Conservation (phyloP, 2,329 filamentous ascomycete genomes). For the Colletotrichum orbiculare region DNA sequence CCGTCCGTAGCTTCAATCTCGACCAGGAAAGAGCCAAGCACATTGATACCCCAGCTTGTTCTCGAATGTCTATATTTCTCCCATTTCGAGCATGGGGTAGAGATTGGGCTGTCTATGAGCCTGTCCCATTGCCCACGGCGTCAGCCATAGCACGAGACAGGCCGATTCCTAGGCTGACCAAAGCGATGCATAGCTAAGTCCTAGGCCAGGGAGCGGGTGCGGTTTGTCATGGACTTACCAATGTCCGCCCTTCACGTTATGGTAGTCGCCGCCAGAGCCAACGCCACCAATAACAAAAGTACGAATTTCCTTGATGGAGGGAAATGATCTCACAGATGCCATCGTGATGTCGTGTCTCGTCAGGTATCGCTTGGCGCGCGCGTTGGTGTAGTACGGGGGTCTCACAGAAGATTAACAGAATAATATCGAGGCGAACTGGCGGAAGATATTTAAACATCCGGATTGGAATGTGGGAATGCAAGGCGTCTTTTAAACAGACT, state of each 20-base stretch:
- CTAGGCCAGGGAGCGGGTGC: background rate
- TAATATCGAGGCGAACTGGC: too few relatives aligned
- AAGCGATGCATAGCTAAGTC: too few relatives aligned
- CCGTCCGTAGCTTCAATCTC: conserved; percentile 91
- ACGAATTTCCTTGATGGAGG: conserved; percentile 79
- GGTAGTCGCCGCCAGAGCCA: conserved; percentile 79
- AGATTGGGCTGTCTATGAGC: conserved; percentile 92
- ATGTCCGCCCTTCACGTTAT: conserved; percentile 85
- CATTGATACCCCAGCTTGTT: conserved; percentile 96
- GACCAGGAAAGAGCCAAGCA: conserved; percentile 90
- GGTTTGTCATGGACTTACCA: conserved; percentile 58
- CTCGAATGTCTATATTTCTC: conserved; percentile 88
- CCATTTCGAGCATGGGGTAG: conserved; percentile 91
- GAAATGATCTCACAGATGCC: conserved; percentile 69
- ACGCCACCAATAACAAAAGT: conserved; percentile 78
- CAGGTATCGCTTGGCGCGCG: too few relatives aligned
- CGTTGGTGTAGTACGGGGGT: too few relatives aligned
- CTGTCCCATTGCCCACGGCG: conserved; percentile 61
- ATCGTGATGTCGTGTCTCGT: conserved; percentile 44
- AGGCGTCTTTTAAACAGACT: too few relatives aligned
- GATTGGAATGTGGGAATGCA: too few relatives aligned
- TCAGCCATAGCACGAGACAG: conserved; percentile 39
- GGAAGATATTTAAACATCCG: too few relatives aligned
- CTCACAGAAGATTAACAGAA: too few relatives aligned
- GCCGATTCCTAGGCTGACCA: too few relatives aligned